Base-by-base conservation (phyloP, 73 alveolate species). In the Tetrahymena thermophila region DNA sequence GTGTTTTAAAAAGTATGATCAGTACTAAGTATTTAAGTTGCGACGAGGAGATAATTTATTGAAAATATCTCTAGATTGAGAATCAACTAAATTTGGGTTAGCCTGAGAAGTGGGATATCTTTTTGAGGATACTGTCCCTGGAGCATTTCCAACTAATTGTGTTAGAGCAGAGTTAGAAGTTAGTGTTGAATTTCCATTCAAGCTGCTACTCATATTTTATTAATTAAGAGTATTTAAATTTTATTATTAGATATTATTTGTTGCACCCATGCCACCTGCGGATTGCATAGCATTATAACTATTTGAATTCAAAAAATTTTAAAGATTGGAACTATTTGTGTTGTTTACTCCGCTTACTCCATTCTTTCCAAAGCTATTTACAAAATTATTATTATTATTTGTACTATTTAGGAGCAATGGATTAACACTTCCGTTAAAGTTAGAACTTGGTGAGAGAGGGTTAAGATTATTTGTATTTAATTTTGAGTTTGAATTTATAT, bases 21-120 rank as follows among this genome's bases (percentile, higher is more conserved):
- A 71, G 31, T 71, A 71, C 37, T 71, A 25, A 71, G 89, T 71
- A 71, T 71, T 71, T 19, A 71, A 71, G 89, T 71, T 71, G 37
- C 89, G 89, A 71, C 89, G 89, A 71, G 89, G 89, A n/a, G 89
- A 71, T 71, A 71, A n/a, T 71, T 71, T 71, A 71, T 71, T 71
- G 37, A 71, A 71, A 71, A 71, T 71, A 28, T 71, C 89, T 8
- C 89, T 71, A 71, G 89, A 25, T 71, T 71, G 37, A 8, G 89
- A 71, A 25, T 71, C 89, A 28, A 71, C 89, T 19, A 71, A 71
- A 71, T 71, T 71, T 19, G 89, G 35, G n/a, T 71, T 71, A n/a
- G 37, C 17, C 23, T 71, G 11, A 28, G 89, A 8, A 25, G 15
- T 71, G 11, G 89, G 89, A n/a, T 71, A 71, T 25, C 89, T 71